phyloP scores from a whole-genome alignment of 768 basidiomycete species.

The Amanita pallidorosea region DNA sequence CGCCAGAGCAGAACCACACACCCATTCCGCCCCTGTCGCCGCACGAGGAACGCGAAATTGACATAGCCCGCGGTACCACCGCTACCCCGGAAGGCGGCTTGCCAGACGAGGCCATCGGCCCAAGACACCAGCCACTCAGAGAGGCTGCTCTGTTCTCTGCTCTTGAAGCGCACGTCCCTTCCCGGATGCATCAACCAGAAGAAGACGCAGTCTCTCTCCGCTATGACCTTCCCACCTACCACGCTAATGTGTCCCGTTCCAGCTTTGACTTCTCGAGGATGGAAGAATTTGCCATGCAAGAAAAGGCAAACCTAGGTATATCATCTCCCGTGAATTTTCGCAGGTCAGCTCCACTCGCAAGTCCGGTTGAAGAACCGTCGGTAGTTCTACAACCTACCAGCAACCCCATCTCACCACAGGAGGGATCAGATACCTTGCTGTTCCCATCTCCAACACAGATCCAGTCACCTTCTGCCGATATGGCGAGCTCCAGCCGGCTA shows the following conservation, averaged over 20 bases:
- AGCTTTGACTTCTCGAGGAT: constrained; percentile 66
- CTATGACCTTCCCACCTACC: constrained; percentile 59
- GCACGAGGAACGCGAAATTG: constrained; percentile 38
- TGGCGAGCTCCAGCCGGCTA: constrained; percentile 18
- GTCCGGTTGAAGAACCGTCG: background rate
- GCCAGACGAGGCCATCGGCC: constrained; percentile 9
- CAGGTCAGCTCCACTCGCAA: background rate
- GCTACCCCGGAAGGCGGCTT: background rate
- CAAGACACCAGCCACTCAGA: background rate
- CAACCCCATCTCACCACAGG: background rate
- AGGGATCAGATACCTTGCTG: background rate
- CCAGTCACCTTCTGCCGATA: constrained; percentile 6
- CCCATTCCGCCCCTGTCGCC: constrained; percentile 33
- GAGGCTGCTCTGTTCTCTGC: background rate
- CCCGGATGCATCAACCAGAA: constrained; percentile 23
- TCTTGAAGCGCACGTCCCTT: constrained; percentile 16
- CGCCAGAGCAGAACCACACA: constrained; percentile 16
- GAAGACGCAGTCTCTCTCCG: constrained; percentile 22
- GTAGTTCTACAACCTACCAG: background rate
- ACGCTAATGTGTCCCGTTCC: constrained; percentile 42
- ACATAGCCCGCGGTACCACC: constrained; percentile 23
- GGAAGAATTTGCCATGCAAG: constrained; percentile 66
- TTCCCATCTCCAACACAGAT: background rate
- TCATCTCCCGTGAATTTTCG: constrained; percentile 23
- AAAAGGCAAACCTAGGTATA: constrained; percentile 58